Evolutionary conservation across 768 basidiomycete genomes (phyloP), one percentile per base, ranked within the genome.

Genomic region (Panaeolus papilionaceus): DNA sequence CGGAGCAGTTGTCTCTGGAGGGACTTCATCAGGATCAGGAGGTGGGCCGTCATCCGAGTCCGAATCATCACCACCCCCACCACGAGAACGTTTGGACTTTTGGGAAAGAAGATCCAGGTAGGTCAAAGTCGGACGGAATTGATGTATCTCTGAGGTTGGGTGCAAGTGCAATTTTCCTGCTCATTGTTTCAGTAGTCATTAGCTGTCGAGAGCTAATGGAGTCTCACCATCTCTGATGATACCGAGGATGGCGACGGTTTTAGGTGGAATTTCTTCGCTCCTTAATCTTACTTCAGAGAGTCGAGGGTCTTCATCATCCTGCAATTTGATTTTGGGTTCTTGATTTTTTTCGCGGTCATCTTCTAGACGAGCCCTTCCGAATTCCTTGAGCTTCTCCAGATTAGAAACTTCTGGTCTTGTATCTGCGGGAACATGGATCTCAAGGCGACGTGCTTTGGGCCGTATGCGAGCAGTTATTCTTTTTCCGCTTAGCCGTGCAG

Each of bases 341-440:
- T 93, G 90, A 67, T 92, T 92, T 75, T 89, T 93, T 78, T 93
- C 91, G 64, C 84, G 84, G 75, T 95, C 94, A 71, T 94, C 93
- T 64, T 92, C 91, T 62, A 82, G 75, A 63, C 88, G 85, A 18
- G 90, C 92, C 23, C 74, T 76, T 2, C 92, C 94, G 18, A 93
- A 79, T 38, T 88, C 87, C 73, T 83, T 86, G 16, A 90, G 87
- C 67, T 85, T 86, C 65, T 92, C 91, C n/a, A 75, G 75, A 72
- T 92, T 95, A 89, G 91, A 94, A 16, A 95, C 92, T 69, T 94
- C 92, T 18, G 88, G 80, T 40, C 94, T 88, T 23, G 87, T 87
- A 75, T 95, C 94, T n/a, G 88, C 86, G 4, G 94, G 94, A 12
- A 95, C 84, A 76, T 94, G 92, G 26, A 95, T 83, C 76, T 95